Percentiles rank a stretch among this genome's conserved stretches.
phyloP scores from a whole-genome alignment of 2,329 filamentous ascomycete species.

The Nannizzia gypsea region DNA sequence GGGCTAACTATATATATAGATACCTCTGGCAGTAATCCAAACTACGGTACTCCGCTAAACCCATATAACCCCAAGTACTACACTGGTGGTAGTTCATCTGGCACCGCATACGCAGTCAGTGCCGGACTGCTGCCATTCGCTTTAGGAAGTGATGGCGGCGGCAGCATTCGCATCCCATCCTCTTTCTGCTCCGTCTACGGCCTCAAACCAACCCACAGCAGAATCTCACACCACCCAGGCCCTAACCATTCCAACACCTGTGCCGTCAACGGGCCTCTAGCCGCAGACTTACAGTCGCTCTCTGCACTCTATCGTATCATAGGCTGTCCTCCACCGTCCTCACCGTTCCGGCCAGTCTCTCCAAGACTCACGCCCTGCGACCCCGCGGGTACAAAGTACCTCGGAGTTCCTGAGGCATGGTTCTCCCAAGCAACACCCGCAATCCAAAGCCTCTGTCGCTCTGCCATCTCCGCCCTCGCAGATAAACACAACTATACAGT shows the following conservation, averaged over 20 bases:
- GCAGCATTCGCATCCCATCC: conserved; percentile 10
- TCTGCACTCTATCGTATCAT: conserved; percentile 65
- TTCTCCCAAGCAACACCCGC: conserved; percentile 50
- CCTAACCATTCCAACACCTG: conserved; percentile 46
- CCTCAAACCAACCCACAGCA: conserved; percentile 8
- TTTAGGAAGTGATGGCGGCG: conserved; percentile 8
- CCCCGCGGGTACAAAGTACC: conserved; percentile 38
- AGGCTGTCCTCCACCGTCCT: conserved; percentile 52
- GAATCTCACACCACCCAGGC: conserved; percentile 37
- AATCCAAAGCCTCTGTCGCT: conserved; percentile 48
- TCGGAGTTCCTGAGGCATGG: conserved; percentile 56
- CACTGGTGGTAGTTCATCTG: conserved; percentile 61
- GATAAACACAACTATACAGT: conserved; percentile 24
- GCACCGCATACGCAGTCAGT: conserved; percentile 53
- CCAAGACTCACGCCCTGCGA: conserved; percentile 29
- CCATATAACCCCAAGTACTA: conserved; percentile 62
- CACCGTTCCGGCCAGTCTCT: conserved; percentile 38
- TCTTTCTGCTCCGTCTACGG: conserved; percentile 11
- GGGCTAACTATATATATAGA: conserved; percentile 34
- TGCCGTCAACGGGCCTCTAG: conserved; percentile 57
- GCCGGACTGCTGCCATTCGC: conserved; percentile 50
- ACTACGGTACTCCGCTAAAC: conserved; percentile 58
- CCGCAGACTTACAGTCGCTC: conserved; percentile 58
- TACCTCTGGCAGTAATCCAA: conserved; percentile 60
- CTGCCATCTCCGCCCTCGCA: conserved; percentile 42